Evolutionary conservation across 2,329 filamentous ascomycete species (phyloP).

Genomic region (Paraconiothyrium brasiliense): DNA sequence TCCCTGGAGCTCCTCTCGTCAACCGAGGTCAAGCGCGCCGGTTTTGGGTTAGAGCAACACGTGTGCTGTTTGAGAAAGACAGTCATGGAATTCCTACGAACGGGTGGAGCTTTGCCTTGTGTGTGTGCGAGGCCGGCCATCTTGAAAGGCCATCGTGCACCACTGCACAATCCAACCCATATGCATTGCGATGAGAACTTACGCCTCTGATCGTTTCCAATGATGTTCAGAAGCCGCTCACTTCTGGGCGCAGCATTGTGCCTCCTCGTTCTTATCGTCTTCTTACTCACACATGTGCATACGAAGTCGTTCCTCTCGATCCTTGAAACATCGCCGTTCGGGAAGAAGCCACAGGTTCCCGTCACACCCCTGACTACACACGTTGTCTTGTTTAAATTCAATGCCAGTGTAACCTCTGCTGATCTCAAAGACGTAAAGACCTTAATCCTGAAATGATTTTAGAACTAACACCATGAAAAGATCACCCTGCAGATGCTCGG

Average conservation of each 20-base stretch:
- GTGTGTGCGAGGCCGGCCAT: background rate
- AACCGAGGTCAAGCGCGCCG: constrained; percentile 5
- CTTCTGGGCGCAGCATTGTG: constrained; percentile 17
- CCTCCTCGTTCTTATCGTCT: constrained; percentile 24
- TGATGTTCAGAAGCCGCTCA: constrained; percentile 17
- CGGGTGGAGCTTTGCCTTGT: background rate
- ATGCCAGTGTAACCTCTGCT: constrained; percentile 33
- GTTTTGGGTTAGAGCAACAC: constrained; percentile 5
- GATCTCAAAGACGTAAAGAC: constrained; percentile 40
- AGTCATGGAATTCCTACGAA: background rate
- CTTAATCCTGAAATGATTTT: background rate
- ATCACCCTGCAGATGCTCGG: constrained; percentile 42
- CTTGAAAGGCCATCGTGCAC: background rate
- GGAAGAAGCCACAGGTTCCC: constrained; percentile 22
- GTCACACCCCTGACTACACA: constrained; percentile 38
- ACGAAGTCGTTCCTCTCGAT: constrained; percentile 19
- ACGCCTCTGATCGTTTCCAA: background rate
- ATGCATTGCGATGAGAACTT: background rate
- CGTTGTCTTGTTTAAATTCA: constrained; percentile 47
- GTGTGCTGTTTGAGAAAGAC: background rate
- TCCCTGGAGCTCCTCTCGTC: constrained; percentile 4
- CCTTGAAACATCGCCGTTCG: constrained; percentile 24
- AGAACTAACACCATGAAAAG: constrained; percentile 22
- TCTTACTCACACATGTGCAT: constrained; percentile 26
- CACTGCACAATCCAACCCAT: background rate